Evolutionary conservation across 139 green algal species (phyloP), one percentile per base, ranked within the genome.

Genomic region (Zygnema cylindricum): DNA sequence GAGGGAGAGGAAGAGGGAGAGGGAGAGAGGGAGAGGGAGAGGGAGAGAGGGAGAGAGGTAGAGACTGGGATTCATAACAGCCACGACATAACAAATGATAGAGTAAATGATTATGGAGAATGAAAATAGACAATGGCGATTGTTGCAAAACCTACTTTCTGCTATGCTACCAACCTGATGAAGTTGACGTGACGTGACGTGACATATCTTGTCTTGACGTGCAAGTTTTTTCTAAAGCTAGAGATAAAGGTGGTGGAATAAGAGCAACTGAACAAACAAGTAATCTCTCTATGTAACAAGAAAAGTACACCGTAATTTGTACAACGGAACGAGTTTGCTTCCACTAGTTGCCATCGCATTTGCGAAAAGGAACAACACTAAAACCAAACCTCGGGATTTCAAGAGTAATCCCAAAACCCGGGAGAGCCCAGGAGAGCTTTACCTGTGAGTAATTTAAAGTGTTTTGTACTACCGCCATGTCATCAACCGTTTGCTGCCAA

Each of bases 1-100:
- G n/a, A 43, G 76, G 30, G 23, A 82, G n/a, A 82, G 0, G 76
- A 33, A 43, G 76, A 82, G 76, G 76, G 21, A 69, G 76, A 82
- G 43, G 43, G 76, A 54, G 21, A 54, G 30, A 33, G 41, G 3
- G 30, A 82, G 21, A 33, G 2, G 16, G 41, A 30, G 73, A 81
- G 73, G 73, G 39, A 81, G 73, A 30, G 73, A 43, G 41, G 42
- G 1, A 30, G 49, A 63, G 49, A 63, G 49, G 49, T 7, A 63
- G 49, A 63, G 49, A 16, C 7, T 25, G 7, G 23, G 76, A 2
- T 33, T 1, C 3, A 0, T n/a, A 33, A 32, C 32, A 82, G 76
- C n/a, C n/a, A n/a, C 32, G n/a, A 21, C 32, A 49, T 3, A 2
- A 0, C 0, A 1, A 3, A 1, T n/a, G n/a, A 69, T n/a, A 54